A percentile compares a stretch with the other conserved stretches of the same genome.
phyloP scores from a whole-genome alignment of 2,329 filamentous ascomycete species.

The Pyricularia sp. region DNA sequence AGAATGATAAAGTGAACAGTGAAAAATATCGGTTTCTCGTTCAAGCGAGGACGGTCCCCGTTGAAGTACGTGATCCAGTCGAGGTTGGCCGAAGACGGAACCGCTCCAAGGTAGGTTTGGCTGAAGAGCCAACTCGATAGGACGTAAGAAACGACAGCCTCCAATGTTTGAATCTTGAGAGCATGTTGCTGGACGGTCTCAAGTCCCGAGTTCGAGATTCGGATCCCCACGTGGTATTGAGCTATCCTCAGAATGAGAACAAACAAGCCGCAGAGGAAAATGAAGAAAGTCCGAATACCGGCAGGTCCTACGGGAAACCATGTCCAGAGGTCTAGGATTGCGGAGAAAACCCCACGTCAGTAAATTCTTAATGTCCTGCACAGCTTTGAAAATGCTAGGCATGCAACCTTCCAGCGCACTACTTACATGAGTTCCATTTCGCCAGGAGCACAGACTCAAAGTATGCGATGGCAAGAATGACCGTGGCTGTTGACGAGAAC shows the following conservation, averaged over 20 bases:
- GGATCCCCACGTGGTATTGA: slow-evolving; percentile 62
- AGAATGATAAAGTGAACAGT: slow-evolving; percentile 56
- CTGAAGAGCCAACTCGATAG: slow-evolving; percentile 69
- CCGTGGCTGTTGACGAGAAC: slow-evolving; percentile 64
- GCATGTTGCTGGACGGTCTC: slow-evolving; percentile 48
- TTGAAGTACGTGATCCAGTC: slow-evolving; percentile 60
- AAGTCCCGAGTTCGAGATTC: slow-evolving; percentile 57
- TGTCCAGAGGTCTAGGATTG: slow-evolving; percentile 56
- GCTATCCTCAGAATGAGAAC: slow-evolving; percentile 79
- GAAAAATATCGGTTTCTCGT: slow-evolving; percentile 76
- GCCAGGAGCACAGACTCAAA: slow-evolving; percentile 57
- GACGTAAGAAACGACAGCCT: slow-evolving; percentile 64
- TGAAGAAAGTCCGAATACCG: slow-evolving; percentile 58
- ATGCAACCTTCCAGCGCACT: neutral
- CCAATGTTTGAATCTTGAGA: slow-evolving; percentile 45
- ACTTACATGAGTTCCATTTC: slow-evolving; percentile 55
- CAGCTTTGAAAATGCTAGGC: neutral
- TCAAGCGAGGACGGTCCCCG: slow-evolving; percentile 62
- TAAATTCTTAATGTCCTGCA: neutral
- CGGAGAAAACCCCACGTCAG: neutral
- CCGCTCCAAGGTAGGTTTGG: slow-evolving; percentile 67
- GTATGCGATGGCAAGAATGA: slow-evolving; percentile 62
- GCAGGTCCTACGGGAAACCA: slow-evolving; percentile 73
- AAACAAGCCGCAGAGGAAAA: slow-evolving; percentile 63
- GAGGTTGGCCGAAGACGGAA: slow-evolving; percentile 45